Base-by-base conservation (phyloP, 148 eudicot genomes). In the Euryodendron excelsum region DNA sequence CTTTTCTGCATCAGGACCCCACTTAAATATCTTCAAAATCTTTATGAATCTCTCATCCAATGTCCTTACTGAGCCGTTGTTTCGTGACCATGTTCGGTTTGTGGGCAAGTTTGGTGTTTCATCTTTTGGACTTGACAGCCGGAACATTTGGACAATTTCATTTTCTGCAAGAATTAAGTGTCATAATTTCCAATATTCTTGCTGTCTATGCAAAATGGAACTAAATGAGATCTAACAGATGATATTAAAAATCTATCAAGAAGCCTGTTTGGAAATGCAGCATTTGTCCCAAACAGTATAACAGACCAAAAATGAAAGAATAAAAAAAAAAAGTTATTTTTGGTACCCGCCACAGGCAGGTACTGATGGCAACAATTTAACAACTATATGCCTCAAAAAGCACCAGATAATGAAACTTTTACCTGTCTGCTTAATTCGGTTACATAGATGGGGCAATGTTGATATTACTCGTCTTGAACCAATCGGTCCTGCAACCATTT, bases 1-100 rank as follows among this genome's bases (percentile, higher is more conserved):
- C 91, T 90, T 96, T 87, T 96, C 99, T 37, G 98, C 94, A 83
- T 96, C 99, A 62, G 96, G 89, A 17, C 99, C 99, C 99, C 99
- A 96, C 84, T 93, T 96, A 55, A 96, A 96, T 72, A 96, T 93
- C 85, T 93, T 96, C 81, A 96, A 81, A 60, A 96, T 93, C 81
- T 97, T 88, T 50, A 91, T 90, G 28, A 96, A 96, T 78, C 98
- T 89, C 85, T 93, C 98, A 76, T 93, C 98, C 69, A 96, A 84
- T 68, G 62, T 80, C 83, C 99, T 85, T 61, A 75, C 78, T 21
- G 91, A 81, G 34, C 73, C 70, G 60, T 79, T 81, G 36, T 45
- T 89, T 37, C 79, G 74, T 31, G 59, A 52, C 31, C 50, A 6
- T 60, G 76, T 68, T 6, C 76, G 73, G 66, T 64, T 83, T 18